phyloP scores from a whole-genome alignment of 1,284 basidiomycete species.

The Lentinula novae-zelandiae region DNA sequence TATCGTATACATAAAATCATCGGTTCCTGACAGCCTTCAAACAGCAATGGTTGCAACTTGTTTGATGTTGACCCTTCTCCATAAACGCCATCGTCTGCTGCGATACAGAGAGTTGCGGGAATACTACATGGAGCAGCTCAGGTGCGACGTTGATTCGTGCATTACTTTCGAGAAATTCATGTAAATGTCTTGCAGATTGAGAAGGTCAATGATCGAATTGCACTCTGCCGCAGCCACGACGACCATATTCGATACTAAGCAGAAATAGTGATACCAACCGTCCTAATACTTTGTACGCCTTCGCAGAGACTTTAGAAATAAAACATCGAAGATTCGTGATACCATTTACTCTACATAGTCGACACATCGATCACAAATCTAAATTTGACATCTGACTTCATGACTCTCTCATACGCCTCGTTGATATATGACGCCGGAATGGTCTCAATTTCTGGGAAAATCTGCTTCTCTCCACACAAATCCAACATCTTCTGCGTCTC shows the following conservation, averaged over 20 bases:
- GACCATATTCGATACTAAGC: background rate
- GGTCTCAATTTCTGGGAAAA: constrained; percentile 9
- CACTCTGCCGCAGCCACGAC: constrained; percentile 26
- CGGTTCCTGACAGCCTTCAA: constrained; percentile 43
- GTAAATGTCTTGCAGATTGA: constrained; percentile 18
- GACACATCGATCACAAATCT: constrained; percentile 12
- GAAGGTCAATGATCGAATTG: constrained; percentile 33
- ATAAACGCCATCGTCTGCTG: constrained; percentile 43
- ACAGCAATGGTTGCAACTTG: constrained; percentile 43
- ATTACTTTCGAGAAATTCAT: background rate
- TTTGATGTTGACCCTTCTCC: constrained; percentile 41
- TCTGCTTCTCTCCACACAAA: constrained; percentile 7
- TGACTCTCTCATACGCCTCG: constrained; percentile 10
- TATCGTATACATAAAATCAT: background rate
- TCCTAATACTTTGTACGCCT: too few species aligned
- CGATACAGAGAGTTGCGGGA: constrained; percentile 44
- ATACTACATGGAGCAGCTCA: constrained; percentile 55
- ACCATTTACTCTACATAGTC: background rate
- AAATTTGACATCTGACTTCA: constrained; percentile 10
- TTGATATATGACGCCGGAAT: constrained; percentile 11
- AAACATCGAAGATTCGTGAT: background rate
- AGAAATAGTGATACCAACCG: background rate
- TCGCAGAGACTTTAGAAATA: background rate
- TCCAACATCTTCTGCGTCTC: constrained; percentile 13
- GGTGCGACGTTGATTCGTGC: constrained; percentile 28